A percentile compares a stretch with the other conserved stretches of the same genome.
Evolutionary conservation across 331 rosid genomes (phyloP).

Genomic region (Pyrus hybrid): DNA sequence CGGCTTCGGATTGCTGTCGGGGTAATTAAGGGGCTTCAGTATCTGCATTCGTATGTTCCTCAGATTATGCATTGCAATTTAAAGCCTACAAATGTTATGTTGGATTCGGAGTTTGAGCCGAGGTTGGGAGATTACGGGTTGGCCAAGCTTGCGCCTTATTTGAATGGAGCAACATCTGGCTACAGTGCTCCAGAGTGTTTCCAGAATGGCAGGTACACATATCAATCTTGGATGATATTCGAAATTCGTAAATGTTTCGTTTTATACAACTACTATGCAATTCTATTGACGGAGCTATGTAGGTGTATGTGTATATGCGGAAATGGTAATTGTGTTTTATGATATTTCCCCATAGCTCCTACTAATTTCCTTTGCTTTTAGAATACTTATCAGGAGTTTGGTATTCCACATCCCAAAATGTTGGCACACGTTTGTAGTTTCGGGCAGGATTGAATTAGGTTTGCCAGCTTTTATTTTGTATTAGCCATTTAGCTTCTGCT

Average conservation of each 20-base stretch:
- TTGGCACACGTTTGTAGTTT: background rate
- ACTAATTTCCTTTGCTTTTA: too few species aligned
- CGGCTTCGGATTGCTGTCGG: slow-evolving; percentile 92
- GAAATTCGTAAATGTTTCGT: background rate
- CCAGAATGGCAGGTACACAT: slow-evolving; percentile 59
- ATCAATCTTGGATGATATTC: background rate
- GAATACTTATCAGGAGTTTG: too few species aligned
- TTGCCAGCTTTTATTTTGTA: background rate
- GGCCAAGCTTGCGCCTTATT: slow-evolving; percentile 53
- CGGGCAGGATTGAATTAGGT: background rate
- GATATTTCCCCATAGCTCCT: too few species aligned
- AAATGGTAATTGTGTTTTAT: background rate
- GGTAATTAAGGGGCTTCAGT: slow-evolving; percentile 88
- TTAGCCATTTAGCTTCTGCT: background rate
- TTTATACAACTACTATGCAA: background rate
- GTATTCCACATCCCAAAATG: too few species aligned
- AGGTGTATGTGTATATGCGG: background rate
- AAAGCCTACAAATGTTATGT: slow-evolving; percentile 84
- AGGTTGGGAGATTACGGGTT: slow-evolving; percentile 80
- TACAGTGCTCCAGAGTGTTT: slow-evolving; percentile 73
- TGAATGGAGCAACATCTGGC: slow-evolving; percentile 45
- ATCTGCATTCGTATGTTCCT: slow-evolving; percentile 79
- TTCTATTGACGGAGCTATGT: background rate
- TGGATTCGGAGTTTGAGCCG: slow-evolving; percentile 84
- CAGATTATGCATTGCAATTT: slow-evolving; percentile 73